Conservation (phyloP, 2,329 filamentous ascomycete species). For the Epichloe sp. region DNA sequence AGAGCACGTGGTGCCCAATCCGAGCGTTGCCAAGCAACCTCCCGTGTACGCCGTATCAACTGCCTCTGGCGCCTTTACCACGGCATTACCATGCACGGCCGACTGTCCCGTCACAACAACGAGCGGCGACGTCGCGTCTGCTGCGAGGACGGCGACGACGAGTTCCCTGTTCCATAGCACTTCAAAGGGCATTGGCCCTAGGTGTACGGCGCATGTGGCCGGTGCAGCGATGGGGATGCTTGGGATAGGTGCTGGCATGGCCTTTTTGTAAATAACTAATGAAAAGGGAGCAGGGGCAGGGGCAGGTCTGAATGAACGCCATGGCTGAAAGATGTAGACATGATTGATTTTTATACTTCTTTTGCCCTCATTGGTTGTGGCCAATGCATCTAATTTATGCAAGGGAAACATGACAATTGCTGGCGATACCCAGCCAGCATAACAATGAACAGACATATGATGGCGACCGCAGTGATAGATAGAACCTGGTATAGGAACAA, state of each 20-base stretch:
- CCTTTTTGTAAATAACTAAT: slow-evolving; percentile 4
- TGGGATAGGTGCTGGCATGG: slow-evolving; percentile 18
- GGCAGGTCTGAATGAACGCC: neutral
- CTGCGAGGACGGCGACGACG: slow-evolving; percentile 9
- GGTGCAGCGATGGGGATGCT: slow-evolving; percentile 17
- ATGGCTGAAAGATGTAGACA: neutral
- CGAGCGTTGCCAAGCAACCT: slow-evolving; percentile 25
- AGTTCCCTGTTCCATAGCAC: slow-evolving; percentile 9
- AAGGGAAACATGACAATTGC: too few species aligned
- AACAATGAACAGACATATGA: too few species aligned
- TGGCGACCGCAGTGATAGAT: too few species aligned
- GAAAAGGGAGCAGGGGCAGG: too few species aligned
- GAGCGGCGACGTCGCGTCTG: slow-evolving; percentile 6
- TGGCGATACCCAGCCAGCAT: too few species aligned
- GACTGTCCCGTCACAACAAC: slow-evolving; percentile 24
- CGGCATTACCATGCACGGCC: slow-evolving; percentile 28
- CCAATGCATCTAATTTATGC: too few species aligned
- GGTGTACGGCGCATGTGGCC: slow-evolving; percentile 15
- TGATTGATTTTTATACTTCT: neutral
- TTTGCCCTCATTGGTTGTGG: too few species aligned
- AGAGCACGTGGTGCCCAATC: slow-evolving; percentile 22
- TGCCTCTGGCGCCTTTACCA: slow-evolving; percentile 27
- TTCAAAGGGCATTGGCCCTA: slow-evolving; percentile 11
- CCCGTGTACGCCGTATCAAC: slow-evolving; percentile 42
- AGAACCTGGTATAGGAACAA: too few species aligned